Percentiles rank a stretch among this genome's conserved stretches.
Conservation (phyloP, 805 yeast species). For the Schwanniomyces pseudopolymorphus region DNA sequence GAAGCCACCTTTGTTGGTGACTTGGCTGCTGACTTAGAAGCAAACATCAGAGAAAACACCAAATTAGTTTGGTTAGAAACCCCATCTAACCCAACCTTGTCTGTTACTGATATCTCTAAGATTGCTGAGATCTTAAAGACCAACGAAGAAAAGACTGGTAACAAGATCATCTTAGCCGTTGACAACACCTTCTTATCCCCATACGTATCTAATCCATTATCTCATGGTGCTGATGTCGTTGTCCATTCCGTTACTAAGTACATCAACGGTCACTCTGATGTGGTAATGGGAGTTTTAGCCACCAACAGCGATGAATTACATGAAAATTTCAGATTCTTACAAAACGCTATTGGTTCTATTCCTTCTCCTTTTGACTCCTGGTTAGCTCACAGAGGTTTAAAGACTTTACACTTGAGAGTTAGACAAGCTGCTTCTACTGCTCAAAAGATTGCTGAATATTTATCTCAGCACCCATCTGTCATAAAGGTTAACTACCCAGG, state of each 20-base stretch:
- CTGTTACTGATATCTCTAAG: conserved; percentile 69
- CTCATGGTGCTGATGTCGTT: conserved; percentile 82
- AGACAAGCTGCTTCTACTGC: conserved; percentile 69
- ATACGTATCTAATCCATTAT: conserved; percentile 80
- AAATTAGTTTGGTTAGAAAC: conserved; percentile 84
- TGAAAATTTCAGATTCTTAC: conserved; percentile 70
- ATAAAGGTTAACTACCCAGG: conserved; percentile 82
- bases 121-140: conserved; percentile 56
- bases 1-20: conserved; percentile 65
- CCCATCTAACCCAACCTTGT: conserved; percentile 85
- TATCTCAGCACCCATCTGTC: conserved; percentile 52
- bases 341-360: conserved; percentile 85
- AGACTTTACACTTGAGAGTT: conserved; percentile 80
- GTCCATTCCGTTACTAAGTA: conserved; percentile 89
- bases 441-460: conserved; percentile 63
- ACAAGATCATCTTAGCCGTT: conserved; percentile 63
- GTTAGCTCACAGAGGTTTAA: conserved; percentile 91
- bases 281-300: conserved; percentile 81
- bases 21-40: conserved; percentile 57
- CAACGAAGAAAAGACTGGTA: conserved; percentile 45
- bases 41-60: conserved; percentile 59
- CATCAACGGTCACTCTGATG: conserved; percentile 91
- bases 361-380: conserved; percentile 91
- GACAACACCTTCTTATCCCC: conserved; percentile 91
- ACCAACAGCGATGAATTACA: conserved; percentile 61